Conservation (phyloP, 2,329 filamentous ascomycete genomes). For the Talaromyces albobiverticillius region DNA sequence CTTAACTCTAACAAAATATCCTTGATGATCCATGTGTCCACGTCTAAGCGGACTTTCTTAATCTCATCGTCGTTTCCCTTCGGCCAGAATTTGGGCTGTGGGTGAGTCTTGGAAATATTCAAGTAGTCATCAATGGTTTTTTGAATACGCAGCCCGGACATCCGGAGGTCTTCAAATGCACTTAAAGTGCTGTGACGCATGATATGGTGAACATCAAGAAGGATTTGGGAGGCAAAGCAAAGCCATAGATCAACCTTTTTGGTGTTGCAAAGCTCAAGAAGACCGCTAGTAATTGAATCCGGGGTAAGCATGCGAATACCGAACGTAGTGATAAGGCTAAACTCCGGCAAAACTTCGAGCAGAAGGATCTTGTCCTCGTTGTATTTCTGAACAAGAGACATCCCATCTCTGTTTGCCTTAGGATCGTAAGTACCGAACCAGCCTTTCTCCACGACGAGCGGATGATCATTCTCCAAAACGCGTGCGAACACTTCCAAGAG, state of each 20-base stretch:
- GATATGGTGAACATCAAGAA: slow-evolving; percentile 35
- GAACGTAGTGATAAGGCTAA: slow-evolving; percentile 22
- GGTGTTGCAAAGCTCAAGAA: slow-evolving; percentile 26
- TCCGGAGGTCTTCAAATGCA: slow-evolving; percentile 24
- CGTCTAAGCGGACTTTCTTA: slow-evolving; percentile 13
- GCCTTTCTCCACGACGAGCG: slow-evolving; percentile 26
- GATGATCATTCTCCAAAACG: slow-evolving; percentile 19
- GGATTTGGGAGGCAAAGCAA: slow-evolving; percentile 30
- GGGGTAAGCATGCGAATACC: slow-evolving; percentile 20
- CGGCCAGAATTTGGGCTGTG: slow-evolving; percentile 26
- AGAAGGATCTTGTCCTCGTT: slow-evolving; percentile 35
- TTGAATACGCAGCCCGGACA: slow-evolving; percentile 25
- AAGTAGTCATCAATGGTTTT: slow-evolving; percentile 25
- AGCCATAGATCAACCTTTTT: slow-evolving; percentile 26
- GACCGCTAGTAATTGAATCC: slow-evolving; percentile 30
- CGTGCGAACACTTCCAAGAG: slow-evolving; percentile 27
- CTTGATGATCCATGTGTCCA: slow-evolving; percentile 18
- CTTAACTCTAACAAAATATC: slow-evolving; percentile 20
- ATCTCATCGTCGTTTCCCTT: slow-evolving; percentile 24
- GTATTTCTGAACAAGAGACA: slow-evolving; percentile 28
- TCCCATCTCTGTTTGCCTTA: slow-evolving; percentile 25
- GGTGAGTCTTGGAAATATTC: slow-evolving; percentile 17
- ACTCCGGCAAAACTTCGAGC: slow-evolving; percentile 28
- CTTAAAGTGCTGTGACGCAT: slow-evolving; percentile 23
- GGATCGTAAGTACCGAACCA: slow-evolving; percentile 30